Evolutionary conservation across 495 filamentous ascomycete genomes (phyloP).

Genomic region (Podospora australis): DNA sequence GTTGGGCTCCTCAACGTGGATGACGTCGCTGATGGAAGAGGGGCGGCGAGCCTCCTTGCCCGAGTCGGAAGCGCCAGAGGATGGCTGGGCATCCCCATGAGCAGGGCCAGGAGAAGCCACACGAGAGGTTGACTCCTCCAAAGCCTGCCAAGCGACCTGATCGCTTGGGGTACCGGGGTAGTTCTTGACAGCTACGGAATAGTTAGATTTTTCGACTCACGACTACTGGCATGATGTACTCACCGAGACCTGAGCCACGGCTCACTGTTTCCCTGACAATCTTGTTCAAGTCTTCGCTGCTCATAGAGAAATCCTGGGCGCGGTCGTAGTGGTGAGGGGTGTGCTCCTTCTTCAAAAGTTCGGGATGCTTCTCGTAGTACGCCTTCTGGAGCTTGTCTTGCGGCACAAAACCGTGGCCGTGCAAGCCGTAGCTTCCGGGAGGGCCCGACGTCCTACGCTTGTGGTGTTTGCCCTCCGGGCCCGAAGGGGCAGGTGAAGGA

Average conservation of each 20-base stretch:
- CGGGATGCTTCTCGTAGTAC: constrained; percentile 87
- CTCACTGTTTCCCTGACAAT: constrained; percentile 69
- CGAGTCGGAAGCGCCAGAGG: constrained; percentile 16
- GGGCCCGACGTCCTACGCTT: constrained; percentile 52
- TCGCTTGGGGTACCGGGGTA: constrained; percentile 63
- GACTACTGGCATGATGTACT: no score
- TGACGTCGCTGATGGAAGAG: constrained; percentile 51
- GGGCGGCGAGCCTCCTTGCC: constrained; percentile 11
- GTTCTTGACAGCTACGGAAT: no score
- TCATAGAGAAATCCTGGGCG: constrained; percentile 77
- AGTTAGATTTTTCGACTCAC: no score
- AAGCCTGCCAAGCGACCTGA: constrained; percentile 73
- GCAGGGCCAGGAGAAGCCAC: constrained; percentile 56
- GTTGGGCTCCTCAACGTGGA: constrained; percentile 72
- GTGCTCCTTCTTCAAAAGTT: constrained; percentile 64
- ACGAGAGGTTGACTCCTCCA: constrained; percentile 69
- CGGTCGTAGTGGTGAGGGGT: constrained; percentile 48
- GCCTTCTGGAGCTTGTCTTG: constrained; percentile 74
- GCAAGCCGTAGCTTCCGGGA: constrained; percentile 77
- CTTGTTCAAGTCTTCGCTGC: constrained; percentile 85
- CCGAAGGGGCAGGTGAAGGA: constrained; percentile 68
- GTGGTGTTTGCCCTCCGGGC: constrained; percentile 55
- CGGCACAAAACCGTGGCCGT: constrained; percentile 68
- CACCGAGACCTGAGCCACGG: constrained; percentile 62
- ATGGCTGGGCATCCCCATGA: constrained; percentile 19